phyloP scores from a whole-genome alignment of 2,329 filamentous ascomycete species.

The Xylaria hypoxylon region DNA sequence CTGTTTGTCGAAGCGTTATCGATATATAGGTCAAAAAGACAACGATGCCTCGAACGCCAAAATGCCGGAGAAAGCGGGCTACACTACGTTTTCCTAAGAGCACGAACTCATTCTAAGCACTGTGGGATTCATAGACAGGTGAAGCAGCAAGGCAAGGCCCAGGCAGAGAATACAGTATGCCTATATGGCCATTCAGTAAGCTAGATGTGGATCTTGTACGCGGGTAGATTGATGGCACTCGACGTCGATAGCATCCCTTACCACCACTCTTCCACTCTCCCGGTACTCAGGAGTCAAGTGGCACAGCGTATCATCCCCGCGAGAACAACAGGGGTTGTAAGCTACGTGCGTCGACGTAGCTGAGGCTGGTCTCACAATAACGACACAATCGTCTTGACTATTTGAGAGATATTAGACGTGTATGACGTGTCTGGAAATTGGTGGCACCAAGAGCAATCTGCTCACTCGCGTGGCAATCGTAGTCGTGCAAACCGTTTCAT shows the following conservation, averaged over 20 bases:
- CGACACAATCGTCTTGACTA: neutral
- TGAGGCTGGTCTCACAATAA: neutral
- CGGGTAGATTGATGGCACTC: neutral
- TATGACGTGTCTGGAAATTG: constrained; percentile 2
- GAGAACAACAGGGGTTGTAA: neutral
- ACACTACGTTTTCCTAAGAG: neutral
- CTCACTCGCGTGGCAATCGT: neutral
- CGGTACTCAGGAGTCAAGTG: neutral
- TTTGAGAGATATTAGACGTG: neutral
- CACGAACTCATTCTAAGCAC: neutral
- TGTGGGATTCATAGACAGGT: neutral
- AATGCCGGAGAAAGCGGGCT: neutral
- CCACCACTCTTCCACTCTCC: neutral
- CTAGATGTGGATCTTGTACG: neutral
- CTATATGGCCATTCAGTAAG: neutral
- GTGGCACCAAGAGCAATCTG: constrained; percentile 7
- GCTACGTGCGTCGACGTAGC: neutral
- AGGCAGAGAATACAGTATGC: neutral
- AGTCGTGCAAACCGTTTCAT: neutral
- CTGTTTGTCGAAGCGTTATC: neutral
- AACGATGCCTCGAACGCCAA: neutral
- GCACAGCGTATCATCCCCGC: neutral
- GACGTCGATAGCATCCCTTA: neutral
- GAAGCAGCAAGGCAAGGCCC: neutral
- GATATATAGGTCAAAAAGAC: neutral